Conservation (phyloP, 192 early-diverging fungal species). For the Gaertneriomyces sp. region DNA sequence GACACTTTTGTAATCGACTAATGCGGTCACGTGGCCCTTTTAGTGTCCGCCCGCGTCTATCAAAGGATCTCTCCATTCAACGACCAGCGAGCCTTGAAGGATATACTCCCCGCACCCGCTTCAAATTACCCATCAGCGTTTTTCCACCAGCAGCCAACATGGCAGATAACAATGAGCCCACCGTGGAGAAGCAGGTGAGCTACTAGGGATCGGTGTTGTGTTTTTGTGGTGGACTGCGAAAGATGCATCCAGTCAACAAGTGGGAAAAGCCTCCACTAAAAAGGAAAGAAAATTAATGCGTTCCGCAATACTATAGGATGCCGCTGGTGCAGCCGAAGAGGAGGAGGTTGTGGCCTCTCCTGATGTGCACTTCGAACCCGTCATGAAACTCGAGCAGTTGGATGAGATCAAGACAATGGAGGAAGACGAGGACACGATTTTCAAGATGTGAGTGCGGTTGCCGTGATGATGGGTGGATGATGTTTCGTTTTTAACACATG, state of each 20-base stretch:
- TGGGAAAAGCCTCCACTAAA: not conserved
- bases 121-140: no score
- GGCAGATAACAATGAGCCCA: constrained; percentile 22
- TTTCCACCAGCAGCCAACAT: not conserved
- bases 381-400: constrained; percentile 89
- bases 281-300: not conserved
- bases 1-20: no score
- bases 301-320: not conserved
- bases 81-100: no score
- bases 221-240: not conserved
- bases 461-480: not conserved
- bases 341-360: constrained; percentile 74
- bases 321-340: constrained; percentile 20
- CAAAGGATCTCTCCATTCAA: no score
- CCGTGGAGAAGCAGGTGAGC: constrained; percentile 18
- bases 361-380: constrained; percentile 94
- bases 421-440: constrained; percentile 89
- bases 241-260: not conserved
- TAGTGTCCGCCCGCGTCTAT: no score
- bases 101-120: no score
- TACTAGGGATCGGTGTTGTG: not conserved
- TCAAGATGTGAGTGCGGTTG: constrained; percentile 71
- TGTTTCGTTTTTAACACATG: constrained; percentile 10
- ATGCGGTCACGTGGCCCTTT: no score
- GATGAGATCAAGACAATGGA: constrained; percentile 89